Base-by-base conservation (phyloP, 495 filamentous ascomycete species). In the Chlorociboria aeruginascens region DNA sequence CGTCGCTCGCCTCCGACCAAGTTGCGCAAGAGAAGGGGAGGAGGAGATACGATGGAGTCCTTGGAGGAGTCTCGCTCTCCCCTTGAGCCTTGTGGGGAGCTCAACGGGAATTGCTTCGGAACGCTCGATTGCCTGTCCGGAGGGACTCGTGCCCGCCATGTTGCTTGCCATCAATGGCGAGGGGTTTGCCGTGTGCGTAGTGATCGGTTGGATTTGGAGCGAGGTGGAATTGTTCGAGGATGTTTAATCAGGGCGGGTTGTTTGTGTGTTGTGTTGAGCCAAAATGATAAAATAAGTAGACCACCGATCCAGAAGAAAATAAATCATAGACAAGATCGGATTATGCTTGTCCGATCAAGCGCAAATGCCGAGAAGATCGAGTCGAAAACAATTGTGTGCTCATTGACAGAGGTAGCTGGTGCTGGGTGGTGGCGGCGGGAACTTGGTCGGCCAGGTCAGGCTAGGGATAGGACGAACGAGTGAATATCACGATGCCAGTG, bases 31-130 rank as follows among this genome's bases (percentile, higher is more conserved):
- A 17, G 85, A 83, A 8, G 86, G 83, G 2, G 84, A 88, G 2
- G 92, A 96, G 12, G 89, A 85, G 49, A 97, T 92, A 36, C 88
- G 84, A 56, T 93, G 81, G 41, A 98, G 73, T 41, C 78, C 79
- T 50, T 86, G 81, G 16, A 95, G 65, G 35, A 97, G 66, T 43
- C 80, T 79, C 47, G 81, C 78, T 31, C 85, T 76, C 17, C 85
- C 82, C 61, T 81, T 88, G 40, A 80, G 69, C 64, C 86, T 92
- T 7, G 66, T 63, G 9, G 69, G 68, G 36, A 63, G 66, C 34
- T 80, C 78, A 44, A 72, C 55, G 3, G 48, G 42, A 17, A 59
- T 59, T 28, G 50, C 53, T 34, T 53, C 56, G 25, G 56, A 56
- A 29, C 43, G 56, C 43, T 59, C 50, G 32, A 56, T 47, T 1